Base-by-base conservation (phyloP, 306 rosid species). In the Castanea sativa region DNA sequence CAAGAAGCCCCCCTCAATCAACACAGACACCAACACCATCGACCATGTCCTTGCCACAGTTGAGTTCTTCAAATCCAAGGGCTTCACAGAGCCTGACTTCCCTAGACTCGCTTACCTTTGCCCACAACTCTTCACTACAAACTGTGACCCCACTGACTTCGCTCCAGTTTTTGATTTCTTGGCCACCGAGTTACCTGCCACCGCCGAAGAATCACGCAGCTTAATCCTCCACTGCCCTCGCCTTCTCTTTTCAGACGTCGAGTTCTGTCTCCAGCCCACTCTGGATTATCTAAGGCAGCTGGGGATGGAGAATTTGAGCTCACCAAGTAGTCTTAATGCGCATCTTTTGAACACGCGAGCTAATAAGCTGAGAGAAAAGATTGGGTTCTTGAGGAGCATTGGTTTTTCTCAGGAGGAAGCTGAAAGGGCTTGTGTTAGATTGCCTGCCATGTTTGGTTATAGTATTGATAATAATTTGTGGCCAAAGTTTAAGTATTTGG, bases 381-480 rank as follows among this genome's bases (percentile, higher is more conserved):
- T 95, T 35, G 23, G 70, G 52, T 91, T 90, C 70, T 6, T 92
- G 23, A 73, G 73, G 63, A 85, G 90, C 43, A 56, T 88, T 5
- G 96, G 97, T 13, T 75, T 92, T 1, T 30, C 88, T 32, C 15
- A 89, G 21, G 90, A 84, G 49, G 97, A 92, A 69, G 91, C 97
- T 2, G 32, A 33, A 0, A 83, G 57, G 14, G 74, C 69, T 2
- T 92, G 93, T 13, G 89, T 43, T 21, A 71, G 88, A 78, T 9
- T 91, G 73, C 98, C 95, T 3, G 97, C 99, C 4, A 86, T 95
- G 2, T 87, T 95, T 2, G 97, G 98, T 10, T 95, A 95, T 45
- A 90, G 90, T 7, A 25, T 86, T 18, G 94, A 89, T 84, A 83
- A 78, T n/a, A 91, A 90, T 63, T 29, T 95, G 83, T 43, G 41